phyloP scores from a whole-genome alignment of 2,329 filamentous ascomycete species.

The Apiospora kogelbergensis region DNA sequence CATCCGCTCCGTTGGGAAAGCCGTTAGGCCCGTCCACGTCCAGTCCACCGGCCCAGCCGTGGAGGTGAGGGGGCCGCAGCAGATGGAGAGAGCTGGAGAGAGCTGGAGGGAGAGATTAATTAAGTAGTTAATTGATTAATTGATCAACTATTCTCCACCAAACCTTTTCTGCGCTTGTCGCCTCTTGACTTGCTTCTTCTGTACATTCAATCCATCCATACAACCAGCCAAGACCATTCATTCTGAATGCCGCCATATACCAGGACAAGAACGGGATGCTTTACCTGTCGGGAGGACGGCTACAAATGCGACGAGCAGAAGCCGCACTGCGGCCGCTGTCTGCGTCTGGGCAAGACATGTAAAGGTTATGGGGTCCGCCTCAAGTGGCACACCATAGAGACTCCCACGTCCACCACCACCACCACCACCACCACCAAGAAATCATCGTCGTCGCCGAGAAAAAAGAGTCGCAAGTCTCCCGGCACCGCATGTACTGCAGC shows the following conservation, averaged over 20 bases:
- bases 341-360: constrained; percentile 29
- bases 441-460: constrained; percentile 10
- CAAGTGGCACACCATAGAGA: constrained; percentile 26
- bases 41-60: neutral
- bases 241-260: constrained; percentile 14
- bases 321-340: constrained; percentile 30
- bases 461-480: constrained; percentile 9
- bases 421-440: constrained; percentile 11
- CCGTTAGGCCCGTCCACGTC: neutral
- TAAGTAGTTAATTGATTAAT: too few relatives aligned
- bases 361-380: constrained; percentile 31
- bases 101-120: neutral
- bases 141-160: constrained; percentile 6
- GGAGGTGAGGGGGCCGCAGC: neutral
- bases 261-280: constrained; percentile 29
- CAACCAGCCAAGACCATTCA: neutral
- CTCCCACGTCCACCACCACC: constrained; percentile 6
- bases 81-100: neutral
- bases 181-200: neutral
- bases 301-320: constrained; percentile 35
- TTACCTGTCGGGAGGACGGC: constrained; percentile 31
- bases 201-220: neutral
- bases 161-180: neutral
- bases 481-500: neutral
- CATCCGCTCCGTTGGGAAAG: neutral